Evolutionary conservation across 2,329 filamentous ascomycete species (phyloP).

Genomic region (Alternaria arborescens): DNA sequence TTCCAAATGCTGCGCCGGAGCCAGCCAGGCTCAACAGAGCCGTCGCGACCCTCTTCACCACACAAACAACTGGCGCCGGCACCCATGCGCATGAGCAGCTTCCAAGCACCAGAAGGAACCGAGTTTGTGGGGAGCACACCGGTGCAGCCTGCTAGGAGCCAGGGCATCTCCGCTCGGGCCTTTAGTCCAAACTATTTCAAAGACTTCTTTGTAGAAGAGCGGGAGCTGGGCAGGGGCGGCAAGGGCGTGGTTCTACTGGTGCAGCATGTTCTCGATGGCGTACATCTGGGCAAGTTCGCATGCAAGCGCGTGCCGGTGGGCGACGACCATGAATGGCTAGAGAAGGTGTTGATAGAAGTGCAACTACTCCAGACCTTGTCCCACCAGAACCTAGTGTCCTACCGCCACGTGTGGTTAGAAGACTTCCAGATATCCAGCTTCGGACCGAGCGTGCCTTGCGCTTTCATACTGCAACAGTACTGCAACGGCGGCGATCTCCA

Average conservation of each 20-base stretch:
- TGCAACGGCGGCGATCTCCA: slow-evolving; percentile 94
- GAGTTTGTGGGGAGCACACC: slow-evolving; percentile 59
- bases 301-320: slow-evolving; percentile 96
- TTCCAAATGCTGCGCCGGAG: slow-evolving; percentile 87
- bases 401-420: slow-evolving; percentile 97
- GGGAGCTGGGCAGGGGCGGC: slow-evolving; percentile 84
- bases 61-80: slow-evolving; percentile 55
- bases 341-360: slow-evolving; percentile 93
- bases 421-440: slow-evolving; percentile 84
- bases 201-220: slow-evolving; percentile 90
- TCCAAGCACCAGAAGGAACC: slow-evolving; percentile 58
- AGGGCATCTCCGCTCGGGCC: slow-evolving; percentile 83
- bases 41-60: slow-evolving; percentile 59
- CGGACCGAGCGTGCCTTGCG: slow-evolving; percentile 89
- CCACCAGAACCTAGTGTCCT: slow-evolving; percentile 94
- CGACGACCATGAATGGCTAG: slow-evolving; percentile 92
- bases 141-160: slow-evolving; percentile 49
- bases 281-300: slow-evolving; percentile 87
- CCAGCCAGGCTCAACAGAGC: slow-evolving; percentile 60
- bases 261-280: slow-evolving; percentile 88
- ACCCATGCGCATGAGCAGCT: slow-evolving; percentile 35
- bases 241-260: slow-evolving; percentile 97
- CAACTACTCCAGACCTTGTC: slow-evolving; percentile 90
- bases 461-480: slow-evolving; percentile 97
- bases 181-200: slow-evolving; percentile 95